Percentiles rank a stretch among this genome's conserved stretches.
phyloP scores from a whole-genome alignment of 2,329 filamentous ascomycete genomes.

The Ophiostoma australiae region DNA sequence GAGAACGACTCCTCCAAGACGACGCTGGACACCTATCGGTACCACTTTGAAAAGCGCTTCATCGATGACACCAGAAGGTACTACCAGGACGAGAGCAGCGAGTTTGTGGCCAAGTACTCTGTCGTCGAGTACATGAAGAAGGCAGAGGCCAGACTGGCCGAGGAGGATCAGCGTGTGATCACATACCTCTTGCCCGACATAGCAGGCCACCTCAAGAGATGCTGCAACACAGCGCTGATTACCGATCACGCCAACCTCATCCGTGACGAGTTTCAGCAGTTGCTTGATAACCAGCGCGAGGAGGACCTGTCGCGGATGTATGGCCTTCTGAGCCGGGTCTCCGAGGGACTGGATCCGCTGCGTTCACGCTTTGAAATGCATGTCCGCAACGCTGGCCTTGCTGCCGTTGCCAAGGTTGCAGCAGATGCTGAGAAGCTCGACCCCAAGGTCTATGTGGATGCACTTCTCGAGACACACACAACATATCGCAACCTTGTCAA shows the following conservation, averaged over 20 bases:
- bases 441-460: slow-evolving; percentile 94
- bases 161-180: slow-evolving; percentile 89
- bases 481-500: slow-evolving; percentile 90
- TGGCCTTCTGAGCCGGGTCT: slow-evolving; percentile 79
- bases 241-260: slow-evolving; percentile 80
- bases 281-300: slow-evolving; percentile 89
- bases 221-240: slow-evolving; percentile 84
- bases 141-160: slow-evolving; percentile 79
- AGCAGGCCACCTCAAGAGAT: slow-evolving; percentile 73
- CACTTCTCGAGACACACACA: slow-evolving; percentile 86
- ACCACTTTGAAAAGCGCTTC: slow-evolving; percentile 90
- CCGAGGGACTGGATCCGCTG: slow-evolving; percentile 84
- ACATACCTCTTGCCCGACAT: slow-evolving; percentile 93
- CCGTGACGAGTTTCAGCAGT: slow-evolving; percentile 88
- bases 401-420: slow-evolving; percentile 85
- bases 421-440: slow-evolving; percentile 85
- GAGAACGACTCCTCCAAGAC: slow-evolving; percentile 90
- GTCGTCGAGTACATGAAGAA: slow-evolving; percentile 99
- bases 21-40: slow-evolving; percentile 89
- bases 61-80: slow-evolving; percentile 76
- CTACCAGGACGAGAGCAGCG: slow-evolving; percentile 86
- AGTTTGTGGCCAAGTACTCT: slow-evolving; percentile 93
- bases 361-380: slow-evolving; percentile 85
- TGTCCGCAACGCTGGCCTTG: slow-evolving; percentile 81
- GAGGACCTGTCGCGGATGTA: slow-evolving; percentile 98